Evolutionary conservation across 2,329 filamentous ascomycete genomes (phyloP).

Genomic region (Clarireedia paspali): DNA sequence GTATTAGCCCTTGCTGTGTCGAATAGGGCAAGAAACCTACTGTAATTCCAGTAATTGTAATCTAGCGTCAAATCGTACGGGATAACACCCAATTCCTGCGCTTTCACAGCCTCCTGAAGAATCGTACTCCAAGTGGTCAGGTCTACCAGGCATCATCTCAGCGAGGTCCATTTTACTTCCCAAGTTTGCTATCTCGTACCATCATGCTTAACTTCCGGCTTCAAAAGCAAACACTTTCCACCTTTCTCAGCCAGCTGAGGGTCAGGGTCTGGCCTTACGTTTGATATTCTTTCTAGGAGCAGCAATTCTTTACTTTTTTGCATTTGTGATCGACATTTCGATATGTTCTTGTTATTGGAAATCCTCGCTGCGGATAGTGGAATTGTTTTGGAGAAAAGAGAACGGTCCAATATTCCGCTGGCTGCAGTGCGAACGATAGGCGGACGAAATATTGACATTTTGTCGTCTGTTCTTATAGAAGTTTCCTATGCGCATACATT

Average conservation of each 20-base stretch:
- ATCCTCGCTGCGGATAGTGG: slow-evolving; percentile 73
- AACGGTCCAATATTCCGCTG: slow-evolving; percentile 72
- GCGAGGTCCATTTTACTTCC: neutral
- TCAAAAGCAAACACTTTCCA: slow-evolving; percentile 53
- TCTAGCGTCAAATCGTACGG: slow-evolving; percentile 69
- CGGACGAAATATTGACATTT: slow-evolving; percentile 62
- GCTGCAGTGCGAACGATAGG: slow-evolving; percentile 63
- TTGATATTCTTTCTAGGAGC: slow-evolving; percentile 51
- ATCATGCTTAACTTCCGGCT: slow-evolving; percentile 45
- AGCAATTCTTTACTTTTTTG: slow-evolving; percentile 60
- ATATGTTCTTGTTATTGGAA: slow-evolving; percentile 66
- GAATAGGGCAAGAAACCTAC: slow-evolving; percentile 38
- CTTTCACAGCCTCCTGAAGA: slow-evolving; percentile 60
- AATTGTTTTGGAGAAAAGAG: slow-evolving; percentile 72
- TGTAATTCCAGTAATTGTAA: slow-evolving; percentile 82
- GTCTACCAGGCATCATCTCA: slow-evolving; percentile 36
- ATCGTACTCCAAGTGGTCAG: slow-evolving; percentile 68
- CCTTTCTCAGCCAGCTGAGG: slow-evolving; percentile 43
- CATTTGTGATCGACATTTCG: slow-evolving; percentile 60
- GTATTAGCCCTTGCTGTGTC: neutral
- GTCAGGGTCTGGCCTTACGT: slow-evolving; percentile 57
- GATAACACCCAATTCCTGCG: slow-evolving; percentile 61
- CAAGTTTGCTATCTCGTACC: slow-evolving; percentile 28
- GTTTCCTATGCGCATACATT: slow-evolving; percentile 13
- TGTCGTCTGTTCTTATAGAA: slow-evolving; percentile 20